phyloP scores from a whole-genome alignment of 495 filamentous ascomycete genomes.

The Schizothecium vesticola region DNA sequence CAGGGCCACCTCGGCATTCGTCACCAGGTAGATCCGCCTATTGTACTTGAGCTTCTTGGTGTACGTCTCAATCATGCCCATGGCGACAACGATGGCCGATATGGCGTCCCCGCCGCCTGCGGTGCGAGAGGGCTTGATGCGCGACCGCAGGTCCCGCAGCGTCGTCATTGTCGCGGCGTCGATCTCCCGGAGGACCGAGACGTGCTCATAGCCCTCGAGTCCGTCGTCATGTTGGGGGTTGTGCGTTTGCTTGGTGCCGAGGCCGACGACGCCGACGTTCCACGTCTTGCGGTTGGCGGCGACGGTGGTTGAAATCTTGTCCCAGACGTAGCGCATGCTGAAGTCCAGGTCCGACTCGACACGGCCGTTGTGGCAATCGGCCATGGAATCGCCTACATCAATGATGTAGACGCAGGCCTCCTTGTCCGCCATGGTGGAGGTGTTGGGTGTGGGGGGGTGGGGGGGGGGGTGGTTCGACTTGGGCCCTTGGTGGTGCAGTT shows the following conservation, averaged over 20 bases:
- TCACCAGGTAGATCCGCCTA: conserved; percentile 76
- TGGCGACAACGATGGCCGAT: conserved; percentile 77
- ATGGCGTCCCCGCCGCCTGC: conserved; percentile 64
- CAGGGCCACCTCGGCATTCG: conserved; percentile 67
- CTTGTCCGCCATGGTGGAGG: conserved; percentile 74
- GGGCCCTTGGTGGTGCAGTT: background rate
- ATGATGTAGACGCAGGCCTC: conserved; percentile 90
- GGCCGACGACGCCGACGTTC: conserved; percentile 71
- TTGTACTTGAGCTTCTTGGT: conserved; percentile 89
- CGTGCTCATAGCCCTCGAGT: conserved; percentile 66
- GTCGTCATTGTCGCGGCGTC: conserved; percentile 67
- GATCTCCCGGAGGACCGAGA: conserved; percentile 67
- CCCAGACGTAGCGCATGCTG: conserved; percentile 93
- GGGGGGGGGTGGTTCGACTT: background rate
- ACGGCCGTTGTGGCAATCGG: conserved; percentile 65
- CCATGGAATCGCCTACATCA: conserved; percentile 82
- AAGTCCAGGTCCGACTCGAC: conserved; percentile 78
- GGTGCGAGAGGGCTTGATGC: conserved; percentile 58
- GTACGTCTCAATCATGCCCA: conserved; percentile 74
- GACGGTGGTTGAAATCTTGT: conserved; percentile 82
- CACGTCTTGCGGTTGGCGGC: conserved; percentile 77
- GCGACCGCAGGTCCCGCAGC: conserved; percentile 55
- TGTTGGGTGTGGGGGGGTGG: conserved; percentile 6
- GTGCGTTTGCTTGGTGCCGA: conserved; percentile 72
- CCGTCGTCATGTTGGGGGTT: conserved; percentile 55